Conservation (phyloP, 305 asterid genomes). For the Fraxinus greggii region DNA sequence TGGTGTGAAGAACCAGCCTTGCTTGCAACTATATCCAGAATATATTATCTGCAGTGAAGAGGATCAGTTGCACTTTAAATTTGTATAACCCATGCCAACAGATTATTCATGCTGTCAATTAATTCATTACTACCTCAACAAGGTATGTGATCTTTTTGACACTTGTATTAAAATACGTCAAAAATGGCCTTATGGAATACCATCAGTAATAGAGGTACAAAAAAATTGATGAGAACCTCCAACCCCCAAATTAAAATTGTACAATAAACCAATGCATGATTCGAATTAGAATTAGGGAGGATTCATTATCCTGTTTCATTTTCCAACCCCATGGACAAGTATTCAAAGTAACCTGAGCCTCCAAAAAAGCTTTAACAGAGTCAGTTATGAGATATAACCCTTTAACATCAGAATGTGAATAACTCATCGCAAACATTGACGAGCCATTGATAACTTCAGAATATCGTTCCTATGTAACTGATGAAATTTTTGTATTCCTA, state of each 20-base stretch:
- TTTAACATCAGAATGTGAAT: background rate
- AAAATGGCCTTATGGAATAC: background rate
- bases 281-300: background rate
- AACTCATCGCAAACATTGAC: background rate
- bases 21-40: slow-evolving; percentile 98
- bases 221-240: background rate
- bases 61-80: slow-evolving; percentile 29
- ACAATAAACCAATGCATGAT: background rate
- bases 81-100: slow-evolving; percentile 18
- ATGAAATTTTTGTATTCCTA: background rate
- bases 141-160: background rate
- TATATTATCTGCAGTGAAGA: slow-evolving; percentile 49
- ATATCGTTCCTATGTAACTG: background rate
- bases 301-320: background rate
- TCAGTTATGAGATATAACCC: background rate
- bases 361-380: background rate
- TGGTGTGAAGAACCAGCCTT: slow-evolving; percentile 99
- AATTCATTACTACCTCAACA: background rate
- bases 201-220: background rate
- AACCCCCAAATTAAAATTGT: background rate
- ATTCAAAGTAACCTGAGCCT: background rate
- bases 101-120: background rate
- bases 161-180: background rate
- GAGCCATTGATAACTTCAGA: background rate
- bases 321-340: background rate